Conservation (phyloP, 768 basidiomycete genomes). For the Leccinellum rugosiceps region DNA sequence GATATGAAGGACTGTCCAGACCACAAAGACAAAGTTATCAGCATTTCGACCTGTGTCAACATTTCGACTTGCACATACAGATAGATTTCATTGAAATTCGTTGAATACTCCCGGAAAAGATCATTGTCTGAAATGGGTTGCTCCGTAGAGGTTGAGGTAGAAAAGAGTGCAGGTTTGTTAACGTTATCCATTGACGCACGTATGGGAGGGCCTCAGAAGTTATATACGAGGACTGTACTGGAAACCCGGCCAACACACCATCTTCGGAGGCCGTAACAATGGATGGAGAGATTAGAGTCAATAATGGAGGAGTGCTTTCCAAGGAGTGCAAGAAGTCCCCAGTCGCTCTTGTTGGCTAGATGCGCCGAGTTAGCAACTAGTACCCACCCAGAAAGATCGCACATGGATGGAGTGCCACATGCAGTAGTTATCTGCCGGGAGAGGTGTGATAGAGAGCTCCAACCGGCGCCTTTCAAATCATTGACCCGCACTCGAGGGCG, state of each 20-base stretch:
- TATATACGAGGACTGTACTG: constrained; percentile 1
- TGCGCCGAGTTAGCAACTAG: too few species aligned
- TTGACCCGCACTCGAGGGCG: background rate
- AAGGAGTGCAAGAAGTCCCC: background rate
- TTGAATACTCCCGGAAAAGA: background rate
- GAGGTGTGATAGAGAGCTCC: background rate
- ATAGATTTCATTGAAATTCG: background rate
- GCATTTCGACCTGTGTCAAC: background rate
- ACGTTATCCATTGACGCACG: background rate
- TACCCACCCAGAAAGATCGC: background rate
- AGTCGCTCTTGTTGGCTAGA: too few species aligned
- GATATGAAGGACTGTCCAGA: background rate
- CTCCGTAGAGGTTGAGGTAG: background rate
- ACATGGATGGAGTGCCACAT: background rate
- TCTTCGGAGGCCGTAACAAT: background rate
- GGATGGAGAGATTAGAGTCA: background rate
- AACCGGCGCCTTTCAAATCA: background rate
- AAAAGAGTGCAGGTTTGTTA: background rate
- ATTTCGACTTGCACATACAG: constrained; percentile 1
- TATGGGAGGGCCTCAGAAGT: too few species aligned
- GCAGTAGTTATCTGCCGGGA: background rate
- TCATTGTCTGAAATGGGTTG: background rate
- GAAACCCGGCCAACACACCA: background rate
- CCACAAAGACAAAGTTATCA: background rate
- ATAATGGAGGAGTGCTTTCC: background rate